Conservation (phyloP, 495 filamentous ascomycete genomes). For the Aspergillus sclerotiicarbonarius region DNA sequence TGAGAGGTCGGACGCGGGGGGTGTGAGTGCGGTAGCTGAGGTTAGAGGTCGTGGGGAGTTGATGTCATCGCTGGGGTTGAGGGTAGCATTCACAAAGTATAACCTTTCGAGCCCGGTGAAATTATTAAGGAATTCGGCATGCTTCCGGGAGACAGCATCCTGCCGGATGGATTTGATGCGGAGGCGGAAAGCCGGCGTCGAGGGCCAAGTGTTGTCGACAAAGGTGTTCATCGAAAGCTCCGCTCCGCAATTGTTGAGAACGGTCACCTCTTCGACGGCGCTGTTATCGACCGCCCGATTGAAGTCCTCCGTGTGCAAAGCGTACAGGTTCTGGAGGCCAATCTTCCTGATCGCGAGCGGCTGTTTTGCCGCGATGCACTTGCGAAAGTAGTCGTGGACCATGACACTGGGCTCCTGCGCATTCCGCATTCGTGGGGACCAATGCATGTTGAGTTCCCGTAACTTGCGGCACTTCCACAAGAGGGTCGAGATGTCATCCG, state of each 20-base stretch:
- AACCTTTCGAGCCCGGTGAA: constrained; percentile 43
- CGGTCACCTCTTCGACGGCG: constrained; percentile 48
- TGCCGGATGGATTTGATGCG: constrained; percentile 41
- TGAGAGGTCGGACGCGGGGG: constrained; percentile 25
- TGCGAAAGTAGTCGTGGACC: constrained; percentile 56
- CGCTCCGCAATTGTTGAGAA: constrained; percentile 47
- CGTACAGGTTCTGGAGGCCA: constrained; percentile 57
- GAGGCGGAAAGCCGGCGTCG: constrained; percentile 18
- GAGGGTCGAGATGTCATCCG: constrained; percentile 60
- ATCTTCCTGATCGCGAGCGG: constrained; percentile 47
- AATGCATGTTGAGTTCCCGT: constrained; percentile 55
- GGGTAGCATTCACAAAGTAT: constrained; percentile 44
- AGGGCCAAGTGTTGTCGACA: constrained; percentile 54
- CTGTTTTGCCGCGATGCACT: constrained; percentile 44
- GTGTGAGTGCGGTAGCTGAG: constrained; percentile 27
- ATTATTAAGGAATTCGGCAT: constrained; percentile 36
- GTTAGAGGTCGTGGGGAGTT: constrained; percentile 27
- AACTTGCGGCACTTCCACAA: constrained; percentile 52
- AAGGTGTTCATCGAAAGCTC: constrained; percentile 49
- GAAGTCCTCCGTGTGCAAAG: constrained; percentile 47
- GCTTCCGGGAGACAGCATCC: constrained; percentile 40
- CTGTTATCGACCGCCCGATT: constrained; percentile 38
- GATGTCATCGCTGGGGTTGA: constrained; percentile 28
- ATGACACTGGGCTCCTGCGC: constrained; percentile 56
- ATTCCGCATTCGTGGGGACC: constrained; percentile 61